phyloP scores from a whole-genome alignment of 306 rosid genomes.

The Herpetospermum pedunculosum region DNA sequence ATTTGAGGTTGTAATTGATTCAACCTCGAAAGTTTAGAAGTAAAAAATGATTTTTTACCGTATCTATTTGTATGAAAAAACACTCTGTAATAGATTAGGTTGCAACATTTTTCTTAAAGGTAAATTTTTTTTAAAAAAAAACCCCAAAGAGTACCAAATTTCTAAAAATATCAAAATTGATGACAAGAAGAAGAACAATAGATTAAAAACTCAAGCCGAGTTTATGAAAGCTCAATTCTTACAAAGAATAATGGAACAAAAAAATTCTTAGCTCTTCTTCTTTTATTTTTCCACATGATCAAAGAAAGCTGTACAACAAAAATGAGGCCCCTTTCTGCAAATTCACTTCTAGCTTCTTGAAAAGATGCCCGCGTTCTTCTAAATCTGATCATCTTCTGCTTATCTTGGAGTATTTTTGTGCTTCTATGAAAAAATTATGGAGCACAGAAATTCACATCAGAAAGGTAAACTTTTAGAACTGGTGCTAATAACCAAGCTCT shows the following conservation, averaged over 20 bases:
- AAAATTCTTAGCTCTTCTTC: neutral
- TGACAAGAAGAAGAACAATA: neutral
- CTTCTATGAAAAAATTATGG: neutral
- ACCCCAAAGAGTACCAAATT: neutral
- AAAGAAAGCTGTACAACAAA: conserved; percentile 9
- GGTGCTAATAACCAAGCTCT: conserved; percentile 69
- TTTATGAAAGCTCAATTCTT: neutral
- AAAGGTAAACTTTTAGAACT: conserved; percentile 93
- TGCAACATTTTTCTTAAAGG: neutral
- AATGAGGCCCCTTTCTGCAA: neutral
- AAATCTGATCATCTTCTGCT: neutral
- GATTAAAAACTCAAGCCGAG: neutral
- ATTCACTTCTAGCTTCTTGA: neutral
- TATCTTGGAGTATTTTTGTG: neutral
- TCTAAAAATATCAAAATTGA: neutral
- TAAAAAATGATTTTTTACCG: too few species aligned
- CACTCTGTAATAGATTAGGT: too few species aligned
- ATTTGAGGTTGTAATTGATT: too few species aligned
- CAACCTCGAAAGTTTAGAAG: too few species aligned
- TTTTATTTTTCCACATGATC: conserved; percentile 1
- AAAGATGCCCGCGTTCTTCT: neutral
- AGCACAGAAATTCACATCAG: conserved; percentile 15
- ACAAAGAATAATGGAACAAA: conserved; percentile 5
- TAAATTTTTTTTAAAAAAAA: neutral
- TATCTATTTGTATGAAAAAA: too few species aligned